These are phyloP conservation scores for Hamigera avellanea DNA, from an alignment of 495 filamentous ascomycete genomes.

Conservation along the genomic window DNA sequence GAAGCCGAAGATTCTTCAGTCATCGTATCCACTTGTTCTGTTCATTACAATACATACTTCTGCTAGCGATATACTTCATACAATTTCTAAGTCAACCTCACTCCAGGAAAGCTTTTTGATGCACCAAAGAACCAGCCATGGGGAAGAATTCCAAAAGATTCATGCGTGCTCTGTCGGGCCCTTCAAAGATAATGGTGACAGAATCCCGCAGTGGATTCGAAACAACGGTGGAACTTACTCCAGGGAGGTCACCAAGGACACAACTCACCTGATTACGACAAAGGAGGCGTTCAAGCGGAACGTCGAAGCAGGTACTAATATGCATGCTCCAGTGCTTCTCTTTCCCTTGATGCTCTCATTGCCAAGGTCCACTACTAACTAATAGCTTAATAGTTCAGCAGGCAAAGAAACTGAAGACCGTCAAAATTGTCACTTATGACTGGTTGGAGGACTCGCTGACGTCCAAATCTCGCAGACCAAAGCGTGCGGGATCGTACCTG, in stretches of 20 bases:
- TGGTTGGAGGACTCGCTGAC: constrained; percentile 49
- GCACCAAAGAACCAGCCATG: too few species aligned
- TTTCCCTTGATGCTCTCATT: not conserved
- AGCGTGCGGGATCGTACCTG: constrained; percentile 34
- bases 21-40: too few species aligned
- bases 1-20: too few species aligned
- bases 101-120: too few species aligned
- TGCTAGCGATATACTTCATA: too few species aligned
- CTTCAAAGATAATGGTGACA: constrained; percentile 24
- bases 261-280: constrained; percentile 50
- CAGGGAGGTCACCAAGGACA: constrained; percentile 21
- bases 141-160: constrained; percentile 19
- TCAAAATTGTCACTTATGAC: constrained; percentile 48
- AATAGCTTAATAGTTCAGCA: constrained; percentile 23
- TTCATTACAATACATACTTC: too few species aligned
- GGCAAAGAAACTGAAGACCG: constrained; percentile 21
- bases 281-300: constrained; percentile 39
- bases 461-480: constrained; percentile 13
- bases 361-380: too few species aligned
- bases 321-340: not conserved
- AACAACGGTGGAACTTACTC: constrained; percentile 38
- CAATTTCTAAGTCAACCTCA: too few species aligned
- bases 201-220: constrained; percentile 44
- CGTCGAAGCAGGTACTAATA: constrained; percentile 28
- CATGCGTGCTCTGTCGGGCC: constrained; percentile 23